phyloP scores from a whole-genome alignment of 371 early-diverging fungal species.

The Mucor sp. region DNA sequence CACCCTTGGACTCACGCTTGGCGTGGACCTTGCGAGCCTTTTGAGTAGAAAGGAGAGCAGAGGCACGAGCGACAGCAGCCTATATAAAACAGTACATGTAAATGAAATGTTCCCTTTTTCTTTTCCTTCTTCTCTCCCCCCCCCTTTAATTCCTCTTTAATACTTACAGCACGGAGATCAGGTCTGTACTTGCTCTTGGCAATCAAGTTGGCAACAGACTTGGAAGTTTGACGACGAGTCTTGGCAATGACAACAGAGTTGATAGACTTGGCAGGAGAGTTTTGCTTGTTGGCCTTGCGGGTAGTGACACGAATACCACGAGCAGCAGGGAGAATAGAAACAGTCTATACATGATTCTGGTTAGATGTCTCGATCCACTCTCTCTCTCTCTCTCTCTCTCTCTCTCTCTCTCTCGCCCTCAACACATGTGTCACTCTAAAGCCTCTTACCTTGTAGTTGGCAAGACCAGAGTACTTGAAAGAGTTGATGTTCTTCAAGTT shows the following conservation, averaged over 20 bases:
- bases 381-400: background rate
- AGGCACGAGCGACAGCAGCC: conserved; percentile 84
- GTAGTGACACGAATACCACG: conserved; percentile 68
- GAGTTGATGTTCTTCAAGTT: conserved; percentile 87
- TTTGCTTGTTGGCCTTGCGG: conserved; percentile 64
- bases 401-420: no score
- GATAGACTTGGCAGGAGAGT: conserved; percentile 59
- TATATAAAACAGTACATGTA: conserved; percentile 13
- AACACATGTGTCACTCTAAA: no score
- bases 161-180: conserved; percentile 74
- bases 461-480: conserved; percentile 87
- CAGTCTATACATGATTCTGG: conserved; percentile 50
- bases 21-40: conserved; percentile 65
- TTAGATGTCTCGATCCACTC: background rate
- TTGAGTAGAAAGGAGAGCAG: conserved; percentile 70
- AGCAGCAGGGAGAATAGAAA: conserved; percentile 62
- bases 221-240: conserved; percentile 70
- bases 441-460: conserved; percentile 75
- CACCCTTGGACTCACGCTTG: conserved; percentile 46
- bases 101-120: background rate
- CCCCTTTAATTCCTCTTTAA: background rate
- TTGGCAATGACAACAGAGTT: conserved; percentile 64
- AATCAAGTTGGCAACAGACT: conserved; percentile 72
- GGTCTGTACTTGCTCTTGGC: conserved; percentile 71
- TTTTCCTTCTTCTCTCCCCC: background rate